phyloP scores from a whole-genome alignment of 2,329 filamentous ascomycete species.

The Acarospora socialis region DNA sequence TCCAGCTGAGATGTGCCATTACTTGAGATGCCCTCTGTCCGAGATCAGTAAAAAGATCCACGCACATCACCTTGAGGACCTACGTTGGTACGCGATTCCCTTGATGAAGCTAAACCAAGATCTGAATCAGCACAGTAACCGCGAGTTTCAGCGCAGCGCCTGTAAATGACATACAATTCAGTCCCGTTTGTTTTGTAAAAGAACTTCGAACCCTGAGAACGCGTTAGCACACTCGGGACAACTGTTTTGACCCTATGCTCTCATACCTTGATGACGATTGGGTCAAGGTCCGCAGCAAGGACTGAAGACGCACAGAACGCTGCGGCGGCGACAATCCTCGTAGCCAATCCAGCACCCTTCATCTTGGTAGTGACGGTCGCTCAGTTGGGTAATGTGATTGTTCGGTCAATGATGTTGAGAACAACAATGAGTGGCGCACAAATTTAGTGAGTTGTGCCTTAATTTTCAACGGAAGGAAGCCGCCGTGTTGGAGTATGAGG shows the following conservation, averaged over 20 bases:
- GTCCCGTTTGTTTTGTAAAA: conserved; percentile 73
- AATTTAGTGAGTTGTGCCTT: too few species aligned
- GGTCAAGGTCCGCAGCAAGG: conserved; percentile 38
- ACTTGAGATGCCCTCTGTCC: conserved; percentile 42
- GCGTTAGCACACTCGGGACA: conserved; percentile 1
- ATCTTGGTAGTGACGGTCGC: not conserved
- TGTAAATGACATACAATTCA: conserved; percentile 43
- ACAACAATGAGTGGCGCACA: too few species aligned
- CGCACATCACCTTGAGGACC: conserved; percentile 15
- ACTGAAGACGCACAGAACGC: conserved; percentile 14
- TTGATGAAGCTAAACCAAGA: conserved; percentile 54
- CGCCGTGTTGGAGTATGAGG: too few species aligned
- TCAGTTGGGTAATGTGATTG: not conserved
- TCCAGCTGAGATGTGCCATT: conserved; percentile 40
- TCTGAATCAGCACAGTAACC: too few species aligned
- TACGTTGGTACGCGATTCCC: conserved; percentile 83
- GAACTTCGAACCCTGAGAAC: conserved; percentile 59
- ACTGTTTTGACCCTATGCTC: conserved; percentile 2
- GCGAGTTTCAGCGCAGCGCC: too few species aligned
- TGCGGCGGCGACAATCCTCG: conserved; percentile 14
- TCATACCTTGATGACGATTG: conserved; percentile 49
- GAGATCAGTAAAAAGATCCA: conserved; percentile 5
- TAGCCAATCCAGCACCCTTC: not conserved
- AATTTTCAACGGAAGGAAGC: too few species aligned
- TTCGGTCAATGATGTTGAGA: too few species aligned